Base-by-base conservation (phyloP, 139 green algal genomes). In the Limnomonas spitsbergensis region DNA sequence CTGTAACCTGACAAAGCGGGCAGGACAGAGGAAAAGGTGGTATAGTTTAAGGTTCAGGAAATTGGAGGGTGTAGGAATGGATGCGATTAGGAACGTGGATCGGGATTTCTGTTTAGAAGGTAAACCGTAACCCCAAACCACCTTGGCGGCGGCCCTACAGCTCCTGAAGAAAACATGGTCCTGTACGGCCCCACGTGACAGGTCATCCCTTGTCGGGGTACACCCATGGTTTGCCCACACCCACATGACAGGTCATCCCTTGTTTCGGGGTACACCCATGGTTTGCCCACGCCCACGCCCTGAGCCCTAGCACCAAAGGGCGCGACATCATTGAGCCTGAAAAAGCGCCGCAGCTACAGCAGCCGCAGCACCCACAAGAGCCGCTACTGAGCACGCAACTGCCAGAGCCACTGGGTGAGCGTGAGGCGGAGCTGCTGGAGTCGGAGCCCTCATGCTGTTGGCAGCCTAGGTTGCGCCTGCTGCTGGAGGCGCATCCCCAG, bases 181-280 rank as follows among this genome's bases (percentile, higher is more conserved):
- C 26, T 9, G 7, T 27, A 7, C 56, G n/a, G n/a, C 26, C 56
- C 9, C 56, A 34, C 56, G 56, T 35, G 4, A 26, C 56, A 69
- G 26, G 14, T 35, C 24, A 14, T 37, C 56, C 26, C 56, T 37
- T 4, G 34, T 4, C 26, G 4, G 4, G 4, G 34, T 9, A 27
- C 56, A 69, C 14, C 24, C 9, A 74, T 32, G 3, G 6, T 9
- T 32, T 74, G 6, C 35, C 14, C 4, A 4, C 24, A 20, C 14
- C 24, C 14, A n/a, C 6, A n/a, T 74, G 3, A 42, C 68, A 74
- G 68, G 81, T 87, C 7, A 85, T 88, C 26, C 86, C 86, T 1
- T 83, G 76, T 75, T 90, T 90, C 52, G 86, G 86, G 4, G 78
- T 90, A 2, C 86, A 90, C 76, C 86, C 86, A 0, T 90, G 86